Evolutionary conservation across 2,329 filamentous ascomycete species (phyloP), one percentile per base, ranked within the genome.

Genomic region (Fusarium sp.): DNA sequence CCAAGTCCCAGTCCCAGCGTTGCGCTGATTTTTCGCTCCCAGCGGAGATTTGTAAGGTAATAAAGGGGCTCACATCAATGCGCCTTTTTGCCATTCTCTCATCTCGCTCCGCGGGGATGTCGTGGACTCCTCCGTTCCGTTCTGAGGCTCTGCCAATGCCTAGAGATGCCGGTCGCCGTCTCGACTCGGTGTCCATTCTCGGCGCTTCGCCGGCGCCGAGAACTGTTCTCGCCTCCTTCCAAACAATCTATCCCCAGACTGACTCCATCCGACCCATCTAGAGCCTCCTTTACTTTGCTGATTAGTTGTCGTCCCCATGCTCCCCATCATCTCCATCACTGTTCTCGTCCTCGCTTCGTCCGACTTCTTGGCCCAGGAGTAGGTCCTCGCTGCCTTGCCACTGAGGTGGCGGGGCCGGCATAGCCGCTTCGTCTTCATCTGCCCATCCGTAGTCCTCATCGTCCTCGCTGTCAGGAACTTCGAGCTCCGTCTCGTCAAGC

Each of bases 401-500:
- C 79, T 92, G 90, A 10, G 89, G 89, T n/a, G 90, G 90, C 81
- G 87, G 88, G 5, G 83, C 84, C 13, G 90, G 89, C 76, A 91
- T 83, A 60, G 88, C 86, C 64, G 89, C 87, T 66, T 92, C 91
- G 75, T 92, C 90, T 52, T 90, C 89, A 62, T 93, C 89, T 42
- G 88, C 88, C 92, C 92, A 94, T 16, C 91, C 92, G 77, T 93
- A 94, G 77, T 93, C 90, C 72, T 94, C 92, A 68, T 92, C 91
- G 34, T 88, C 89, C 50, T 91, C 90, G 71, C 89, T 92, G 70
- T 91, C 89, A 3, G 89, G 86, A 54, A 91, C 85, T 75, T 91
- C 89, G 58, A 89, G 84, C 62, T 87, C 88, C 6, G 90, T 88
- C 52, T 92, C 88, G 34, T 77, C 82, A 62, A 93, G 85, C 79